A percentile compares a stretch with the other conserved stretches of the same genome.
Conservation (phyloP, 371 early-diverging fungal genomes). For the Mucor sp. region DNA sequence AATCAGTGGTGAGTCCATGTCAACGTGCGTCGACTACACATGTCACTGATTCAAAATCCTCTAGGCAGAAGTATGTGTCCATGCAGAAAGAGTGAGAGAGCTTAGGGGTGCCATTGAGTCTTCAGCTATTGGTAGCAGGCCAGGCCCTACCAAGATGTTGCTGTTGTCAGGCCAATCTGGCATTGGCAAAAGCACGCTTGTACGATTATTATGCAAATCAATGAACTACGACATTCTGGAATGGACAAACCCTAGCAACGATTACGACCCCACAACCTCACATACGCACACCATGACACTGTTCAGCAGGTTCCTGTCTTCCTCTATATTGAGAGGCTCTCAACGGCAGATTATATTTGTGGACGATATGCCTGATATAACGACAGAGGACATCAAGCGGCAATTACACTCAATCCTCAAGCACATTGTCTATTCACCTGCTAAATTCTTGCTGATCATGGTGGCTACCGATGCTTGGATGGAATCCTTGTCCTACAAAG, state of each 20-base stretch:
- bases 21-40: not conserved
- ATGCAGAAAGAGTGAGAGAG: conserved; percentile 18
- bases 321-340: conserved; percentile 11
- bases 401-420: conserved; percentile 28
- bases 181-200: conserved; percentile 41
- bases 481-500: not conserved
- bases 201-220: conserved; percentile 25
- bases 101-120: conserved; percentile 15
- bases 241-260: conserved; percentile 21
- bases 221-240: conserved; percentile 27
- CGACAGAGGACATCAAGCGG: conserved; percentile 3
- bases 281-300: not conserved
- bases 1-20: conserved; percentile 15
- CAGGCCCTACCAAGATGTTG: conserved; percentile 20
- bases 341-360: conserved; percentile 36
- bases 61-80: conserved; percentile 21
- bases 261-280: conserved; percentile 6
- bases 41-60: not conserved
- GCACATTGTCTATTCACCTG: not conserved
- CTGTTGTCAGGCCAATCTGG: conserved; percentile 42
- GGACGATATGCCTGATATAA: conserved; percentile 50
- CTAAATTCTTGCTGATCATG: conserved; percentile 29
- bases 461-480: conserved; percentile 24
- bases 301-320: conserved; percentile 13
- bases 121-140: conserved; percentile 7